A percentile compares a stretch with the other conserved stretches of the same genome.
Conservation (phyloP, 2,329 filamentous ascomycete species). For the Fulvia fulva region DNA sequence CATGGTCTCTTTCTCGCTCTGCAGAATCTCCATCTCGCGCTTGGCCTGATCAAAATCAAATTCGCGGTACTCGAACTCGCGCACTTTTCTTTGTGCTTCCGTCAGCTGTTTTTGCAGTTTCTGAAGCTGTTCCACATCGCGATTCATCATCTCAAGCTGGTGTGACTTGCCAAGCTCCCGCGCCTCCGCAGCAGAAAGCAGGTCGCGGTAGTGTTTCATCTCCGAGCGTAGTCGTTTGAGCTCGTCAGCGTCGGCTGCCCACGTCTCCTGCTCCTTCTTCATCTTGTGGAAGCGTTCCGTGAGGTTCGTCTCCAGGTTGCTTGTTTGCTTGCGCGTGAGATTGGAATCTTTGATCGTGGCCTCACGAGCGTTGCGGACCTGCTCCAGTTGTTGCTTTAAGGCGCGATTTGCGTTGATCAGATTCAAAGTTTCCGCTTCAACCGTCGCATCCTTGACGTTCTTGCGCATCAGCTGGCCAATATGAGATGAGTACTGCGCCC, state of each 20-base stretch:
- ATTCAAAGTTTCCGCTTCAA: constrained; percentile 78
- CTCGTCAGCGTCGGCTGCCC: constrained; percentile 55
- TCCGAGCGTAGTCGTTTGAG: constrained; percentile 55
- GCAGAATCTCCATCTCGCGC: constrained; percentile 56
- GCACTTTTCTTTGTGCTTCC: constrained; percentile 57
- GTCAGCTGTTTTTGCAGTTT: constrained; percentile 57
- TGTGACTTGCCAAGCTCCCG: constrained; percentile 63
- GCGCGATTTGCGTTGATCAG: constrained; percentile 72
- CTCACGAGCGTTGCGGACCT: constrained; percentile 32
- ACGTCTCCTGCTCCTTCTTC: constrained; percentile 34
- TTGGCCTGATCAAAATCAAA: constrained; percentile 55
- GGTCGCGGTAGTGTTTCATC: constrained; percentile 58
- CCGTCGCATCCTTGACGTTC: constrained; percentile 71
- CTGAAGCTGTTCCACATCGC: constrained; percentile 58
- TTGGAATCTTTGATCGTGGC: constrained; percentile 32
- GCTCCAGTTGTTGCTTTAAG: constrained; percentile 63
- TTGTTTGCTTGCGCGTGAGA: constrained; percentile 58
- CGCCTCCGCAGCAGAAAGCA: constrained; percentile 64
- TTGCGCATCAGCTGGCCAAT: constrained; percentile 73
- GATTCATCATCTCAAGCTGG: constrained; percentile 60
- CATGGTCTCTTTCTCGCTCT: constrained; percentile 57
- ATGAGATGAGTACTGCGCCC: constrained; percentile 76
- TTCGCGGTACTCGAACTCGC: constrained; percentile 62
- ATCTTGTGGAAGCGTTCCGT: constrained; percentile 30
- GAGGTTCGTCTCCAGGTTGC: constrained; percentile 63